Evolutionary conservation across 2,329 filamentous ascomycete genomes (phyloP).

Genomic region (Aurifilum marmelostoma): DNA sequence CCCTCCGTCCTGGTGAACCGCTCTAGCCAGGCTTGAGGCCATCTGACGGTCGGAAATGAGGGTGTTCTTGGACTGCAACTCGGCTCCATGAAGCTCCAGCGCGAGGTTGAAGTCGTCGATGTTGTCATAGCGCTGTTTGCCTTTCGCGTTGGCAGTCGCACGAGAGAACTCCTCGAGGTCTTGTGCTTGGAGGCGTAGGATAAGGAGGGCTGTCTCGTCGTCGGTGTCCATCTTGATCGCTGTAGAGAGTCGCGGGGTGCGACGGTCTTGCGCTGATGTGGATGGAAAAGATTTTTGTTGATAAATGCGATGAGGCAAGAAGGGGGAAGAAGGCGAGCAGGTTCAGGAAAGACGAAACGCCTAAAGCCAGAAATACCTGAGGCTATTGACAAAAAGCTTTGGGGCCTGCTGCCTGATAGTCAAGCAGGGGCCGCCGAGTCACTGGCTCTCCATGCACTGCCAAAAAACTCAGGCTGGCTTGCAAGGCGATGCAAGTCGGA

Average conservation of each 20-base stretch:
- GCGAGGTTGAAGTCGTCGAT: not conserved
- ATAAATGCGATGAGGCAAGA: too few species aligned
- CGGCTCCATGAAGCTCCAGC: not conserved
- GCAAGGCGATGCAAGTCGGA: too few species aligned
- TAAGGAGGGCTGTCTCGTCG: not conserved
- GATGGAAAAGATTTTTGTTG: too few species aligned
- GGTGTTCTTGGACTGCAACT: not conserved
- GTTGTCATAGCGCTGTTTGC: not conserved
- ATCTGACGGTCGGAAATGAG: not conserved
- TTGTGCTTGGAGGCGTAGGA: not conserved
- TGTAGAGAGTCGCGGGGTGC: not conserved
- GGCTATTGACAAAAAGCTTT: too few species aligned
- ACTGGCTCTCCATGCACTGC: too few species aligned
- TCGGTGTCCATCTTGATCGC: not conserved
- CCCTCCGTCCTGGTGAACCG: not conserved
- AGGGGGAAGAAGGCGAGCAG: too few species aligned
- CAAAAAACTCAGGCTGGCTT: too few species aligned
- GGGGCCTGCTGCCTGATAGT: too few species aligned
- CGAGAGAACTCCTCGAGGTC: not conserved
- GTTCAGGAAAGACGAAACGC: too few species aligned
- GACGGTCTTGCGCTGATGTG: too few species aligned
- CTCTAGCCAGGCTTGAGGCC: not conserved
- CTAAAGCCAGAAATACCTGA: too few species aligned
- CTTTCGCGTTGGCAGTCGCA: not conserved
- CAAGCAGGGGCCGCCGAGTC: too few species aligned